Evolutionary conservation across 2,329 filamentous ascomycete genomes (phyloP), one percentile per base, ranked within the genome.

Genomic region (Purpureocillium lavendulum): DNA sequence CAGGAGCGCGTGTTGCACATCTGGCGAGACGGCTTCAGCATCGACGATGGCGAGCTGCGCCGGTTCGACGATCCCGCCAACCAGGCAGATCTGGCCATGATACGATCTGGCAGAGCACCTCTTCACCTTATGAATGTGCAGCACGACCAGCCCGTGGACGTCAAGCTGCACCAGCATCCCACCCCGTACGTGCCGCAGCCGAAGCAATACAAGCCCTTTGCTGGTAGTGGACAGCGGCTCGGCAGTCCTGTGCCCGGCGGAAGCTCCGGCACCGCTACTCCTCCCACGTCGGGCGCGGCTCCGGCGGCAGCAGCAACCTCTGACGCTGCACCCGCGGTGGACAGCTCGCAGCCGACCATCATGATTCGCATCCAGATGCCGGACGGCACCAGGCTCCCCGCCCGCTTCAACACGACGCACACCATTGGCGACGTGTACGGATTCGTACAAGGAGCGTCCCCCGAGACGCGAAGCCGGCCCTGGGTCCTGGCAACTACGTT

Each of bases 401-500:
- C 82, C 18, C 77, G 85, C 8, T 94, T 94, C 65, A 92, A 92
- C 65, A 80, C 82, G 0, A 81, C 75, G 1, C 81, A 87, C 50
- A 92, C 85, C 0, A 65, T 94, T 35, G 82, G 78, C 13, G 82
- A 90, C 48, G 73, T 94, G 8, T 90, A 92, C 59, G 67, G 70
- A 8, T 90, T 90, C 51, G 77, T 90, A 44, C 66, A 75, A 42
- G 69, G 73, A n/a, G 73, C 84, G 0, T 80, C 75, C 18, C 58
- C 78, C 0, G 71, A 70, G 7, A 73, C 75, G 36, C 64, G 66
- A 24, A 55, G 61, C 30, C 72, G 85, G n/a, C 51, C 70, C 4
- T 92, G 83, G 70, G 82, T 86, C 3, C 66, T 94, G 33, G 84
- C 82, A 47, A 92, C 86, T 0, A 90, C 85, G 0, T 92, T 92